phyloP scores from a whole-genome alignment of 768 basidiomycete genomes.

The Piloderma croceum region DNA sequence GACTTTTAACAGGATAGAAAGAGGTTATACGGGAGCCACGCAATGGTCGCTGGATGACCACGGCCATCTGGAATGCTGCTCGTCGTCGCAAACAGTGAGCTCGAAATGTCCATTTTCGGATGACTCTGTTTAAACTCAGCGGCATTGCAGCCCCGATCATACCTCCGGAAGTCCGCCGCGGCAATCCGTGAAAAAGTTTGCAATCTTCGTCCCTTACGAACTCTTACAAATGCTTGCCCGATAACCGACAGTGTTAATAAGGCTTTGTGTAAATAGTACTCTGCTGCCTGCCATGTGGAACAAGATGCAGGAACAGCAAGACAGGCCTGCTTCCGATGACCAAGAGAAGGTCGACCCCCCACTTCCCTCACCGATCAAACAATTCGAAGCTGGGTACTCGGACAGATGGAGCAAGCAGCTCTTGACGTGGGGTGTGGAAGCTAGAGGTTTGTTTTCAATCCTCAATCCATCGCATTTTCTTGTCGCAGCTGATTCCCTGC shows the following conservation, averaged over 20 bases:
- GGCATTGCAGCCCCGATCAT: no score
- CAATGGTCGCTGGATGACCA: constrained; percentile 55
- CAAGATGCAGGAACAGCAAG: neutral
- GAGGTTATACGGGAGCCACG: constrained; percentile 75
- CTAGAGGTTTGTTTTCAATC: constrained; percentile 20
- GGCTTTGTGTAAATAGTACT: no score
- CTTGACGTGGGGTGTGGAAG: constrained; percentile 25
- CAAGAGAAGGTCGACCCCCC: neutral
- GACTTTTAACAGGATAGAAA: constrained; percentile 70
- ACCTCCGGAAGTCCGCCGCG: no score
- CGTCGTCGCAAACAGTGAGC: constrained; percentile 7
- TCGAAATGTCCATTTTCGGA: no score
- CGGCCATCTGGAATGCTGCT: constrained; percentile 31
- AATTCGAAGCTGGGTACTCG: neutral
- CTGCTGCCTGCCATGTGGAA: neutral
- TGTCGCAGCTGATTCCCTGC: neutral
- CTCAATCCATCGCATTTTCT: neutral
- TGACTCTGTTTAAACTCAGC: no score
- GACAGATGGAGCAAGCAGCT: neutral
- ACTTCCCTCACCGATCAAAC: neutral
- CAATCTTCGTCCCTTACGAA: no score
- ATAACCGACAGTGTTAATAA: no score
- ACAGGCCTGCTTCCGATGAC: neutral
- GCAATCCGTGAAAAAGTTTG: no score
- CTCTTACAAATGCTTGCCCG: no score